These are phyloP conservation scores for Globisporangium rhizosaccharum DNA, from an alignment of 352 stramenopile species.

Conservation along the genomic window DNA sequence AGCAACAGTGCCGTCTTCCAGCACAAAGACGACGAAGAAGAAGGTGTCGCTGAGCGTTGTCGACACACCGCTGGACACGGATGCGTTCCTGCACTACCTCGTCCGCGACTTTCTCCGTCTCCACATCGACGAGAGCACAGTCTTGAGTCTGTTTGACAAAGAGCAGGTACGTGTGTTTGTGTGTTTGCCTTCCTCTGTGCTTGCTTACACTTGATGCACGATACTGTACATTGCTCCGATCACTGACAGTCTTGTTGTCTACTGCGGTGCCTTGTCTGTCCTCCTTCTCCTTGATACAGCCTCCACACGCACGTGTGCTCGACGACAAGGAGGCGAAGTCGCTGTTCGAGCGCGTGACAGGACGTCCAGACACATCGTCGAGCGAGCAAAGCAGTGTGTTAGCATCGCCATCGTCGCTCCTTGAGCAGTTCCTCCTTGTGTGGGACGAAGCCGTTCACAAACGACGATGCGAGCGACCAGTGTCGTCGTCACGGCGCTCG, in stretches of 20 bases:
- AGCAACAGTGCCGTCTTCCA: not conserved
- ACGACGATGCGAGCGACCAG: conserved; percentile 5
- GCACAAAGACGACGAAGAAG: conserved; percentile 1
- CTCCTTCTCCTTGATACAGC: not conserved
- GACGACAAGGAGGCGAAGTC: conserved; percentile 12
- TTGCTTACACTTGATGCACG: not conserved
- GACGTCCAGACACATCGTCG: conserved; percentile 10
- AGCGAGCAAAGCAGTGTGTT: conserved; percentile 8
- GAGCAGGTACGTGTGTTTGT: conserved; percentile 20
- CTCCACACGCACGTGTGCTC: conserved; percentile 4
- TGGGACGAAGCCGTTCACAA: conserved; percentile 15
- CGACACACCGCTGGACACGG: conserved; percentile 6
- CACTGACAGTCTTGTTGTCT: too few relatives aligned
- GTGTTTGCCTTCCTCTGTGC: not conserved
- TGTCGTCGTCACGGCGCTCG: conserved; percentile 7
- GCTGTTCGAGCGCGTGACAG: conserved; percentile 8
- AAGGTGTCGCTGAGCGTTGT: conserved; percentile 1
- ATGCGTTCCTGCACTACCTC: conserved; percentile 41
- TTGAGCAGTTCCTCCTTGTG: conserved; percentile 12
- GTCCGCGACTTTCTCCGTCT: conserved; percentile 56
- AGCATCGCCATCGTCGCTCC: conserved; percentile 5
- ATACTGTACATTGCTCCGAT: too few relatives aligned
- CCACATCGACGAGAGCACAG: conserved; percentile 24
- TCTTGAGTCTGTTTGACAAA: conserved; percentile 37
- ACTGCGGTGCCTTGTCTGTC: too few relatives aligned